Evolutionary conservation across 768 basidiomycete species (phyloP).

Genomic region (Mycena pura): DNA sequence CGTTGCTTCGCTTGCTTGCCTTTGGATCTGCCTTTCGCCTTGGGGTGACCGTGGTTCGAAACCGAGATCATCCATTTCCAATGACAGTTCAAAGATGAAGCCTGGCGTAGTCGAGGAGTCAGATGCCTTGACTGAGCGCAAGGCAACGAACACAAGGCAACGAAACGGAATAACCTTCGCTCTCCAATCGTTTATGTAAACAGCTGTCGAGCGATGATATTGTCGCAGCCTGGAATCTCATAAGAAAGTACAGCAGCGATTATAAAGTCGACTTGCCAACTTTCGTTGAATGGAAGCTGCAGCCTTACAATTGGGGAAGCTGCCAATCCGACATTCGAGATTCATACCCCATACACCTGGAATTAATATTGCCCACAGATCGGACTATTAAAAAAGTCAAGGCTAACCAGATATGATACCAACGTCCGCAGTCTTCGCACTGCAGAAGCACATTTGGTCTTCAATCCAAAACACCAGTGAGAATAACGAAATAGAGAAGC

Average conservation of each 20-base stretch:
- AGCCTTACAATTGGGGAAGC: background rate
- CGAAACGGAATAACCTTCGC: slow-evolving; percentile 59
- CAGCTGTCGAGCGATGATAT: slow-evolving; percentile 62
- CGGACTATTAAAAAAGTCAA: too few relatives aligned
- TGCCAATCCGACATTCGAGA: background rate
- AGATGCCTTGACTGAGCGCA: too few relatives aligned
- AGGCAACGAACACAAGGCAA: background rate
- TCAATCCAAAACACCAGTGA: slow-evolving; percentile 51
- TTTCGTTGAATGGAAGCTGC: slow-evolving; percentile 66
- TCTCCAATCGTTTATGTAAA: slow-evolving; percentile 74
- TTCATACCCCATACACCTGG: slow-evolving; percentile 49
- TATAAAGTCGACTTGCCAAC: background rate
- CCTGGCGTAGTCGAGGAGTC: too few relatives aligned
- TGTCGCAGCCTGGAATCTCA: slow-evolving; percentile 53
- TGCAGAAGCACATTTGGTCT: slow-evolving; percentile 64
- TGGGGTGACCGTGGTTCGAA: slow-evolving; percentile 48
- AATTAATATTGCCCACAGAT: too few relatives aligned
- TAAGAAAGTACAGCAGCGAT: slow-evolving; percentile 8
- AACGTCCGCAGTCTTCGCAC: slow-evolving; percentile 77
- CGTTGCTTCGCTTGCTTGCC: slow-evolving; percentile 48
- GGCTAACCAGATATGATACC: slow-evolving; percentile 80
- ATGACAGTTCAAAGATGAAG: slow-evolving; percentile 62
- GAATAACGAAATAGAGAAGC: background rate
- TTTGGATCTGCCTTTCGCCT: slow-evolving; percentile 50
- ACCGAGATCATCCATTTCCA: slow-evolving; percentile 57